Evolutionary conservation across 441 rosid species (phyloP), one percentile per base, ranked within the genome.

Genomic region (Erodium trifolium): DNA sequence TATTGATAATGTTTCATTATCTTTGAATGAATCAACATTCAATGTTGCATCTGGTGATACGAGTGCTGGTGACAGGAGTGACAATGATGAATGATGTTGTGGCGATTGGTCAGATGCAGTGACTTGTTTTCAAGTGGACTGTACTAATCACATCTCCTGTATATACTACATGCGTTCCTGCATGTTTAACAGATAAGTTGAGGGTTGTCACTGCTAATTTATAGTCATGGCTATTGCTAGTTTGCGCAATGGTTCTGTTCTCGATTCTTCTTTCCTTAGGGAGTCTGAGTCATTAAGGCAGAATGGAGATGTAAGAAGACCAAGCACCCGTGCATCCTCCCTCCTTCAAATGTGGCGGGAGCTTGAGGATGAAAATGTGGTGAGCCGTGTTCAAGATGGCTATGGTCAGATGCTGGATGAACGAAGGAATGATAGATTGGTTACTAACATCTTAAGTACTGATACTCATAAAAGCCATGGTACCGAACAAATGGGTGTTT

Each of bases 321-420:
- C 73, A 31, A 82, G 84, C 80, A 83, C 85, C 80, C 86, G 82
- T 79, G 85, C 99, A 45, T 85, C 99, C 67, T 80, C 95, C 11
- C 80, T 87, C 70, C 76, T 87, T 79, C 91, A 86, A 80, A 93
- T 83, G 90, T 84, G 95, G 96, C 84, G 90, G 80, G 98, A 89
- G 75, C 82, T 88, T 35, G 97, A 88, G 87, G 95, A 89, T 82
- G 93, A 88, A 59, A 91, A 88, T 57, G 87, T 80, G 78, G 84
- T 82, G 83, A 81, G 84, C 75, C 87, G 65, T 69, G 62, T 74
- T 63, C 90, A 79, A 45, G 87, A 82, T 53, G 80, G 92, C 73
- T 79, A 68, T 59, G 66, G 81, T 70, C 84, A 86, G 66, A 78
- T 86, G 65, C 57, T 78, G 69, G 78, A 65, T 71, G 85, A 73